A percentile compares a stretch with the other conserved stretches of the same genome.
Evolutionary conservation across 352 stramenopile species (phyloP).

Genomic region (Globisporangium paroecandrum): DNA sequence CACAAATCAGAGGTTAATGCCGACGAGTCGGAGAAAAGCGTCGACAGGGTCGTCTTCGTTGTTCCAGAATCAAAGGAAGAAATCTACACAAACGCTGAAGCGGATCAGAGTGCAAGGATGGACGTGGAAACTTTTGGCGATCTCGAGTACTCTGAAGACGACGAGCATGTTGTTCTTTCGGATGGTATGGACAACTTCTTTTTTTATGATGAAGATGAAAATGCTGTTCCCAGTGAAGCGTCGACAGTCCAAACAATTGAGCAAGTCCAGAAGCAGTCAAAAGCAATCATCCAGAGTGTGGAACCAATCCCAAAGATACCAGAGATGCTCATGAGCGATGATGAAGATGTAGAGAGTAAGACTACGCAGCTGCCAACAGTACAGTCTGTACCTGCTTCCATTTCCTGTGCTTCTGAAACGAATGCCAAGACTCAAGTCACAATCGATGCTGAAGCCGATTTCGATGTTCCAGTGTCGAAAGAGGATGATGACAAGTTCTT

Average conservation of each 20-base stretch:
- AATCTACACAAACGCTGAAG: neutral
- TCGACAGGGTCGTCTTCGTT: too few relatives aligned
- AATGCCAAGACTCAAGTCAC: neutral
- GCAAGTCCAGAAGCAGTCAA: neutral
- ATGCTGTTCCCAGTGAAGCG: neutral
- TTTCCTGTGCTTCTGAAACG: neutral
- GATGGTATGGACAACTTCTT: neutral
- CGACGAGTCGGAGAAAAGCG: neutral
- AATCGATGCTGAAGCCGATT: neutral
- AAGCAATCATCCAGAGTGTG: neutral
- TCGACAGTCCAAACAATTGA: neutral
- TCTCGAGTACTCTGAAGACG: conserved; percentile 5
- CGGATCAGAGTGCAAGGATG: neutral
- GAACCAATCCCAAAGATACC: neutral
- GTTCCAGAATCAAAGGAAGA: neutral
- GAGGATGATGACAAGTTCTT: conserved; percentile 4
- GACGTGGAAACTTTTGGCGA: neutral
- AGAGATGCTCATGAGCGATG: conserved; percentile 28
- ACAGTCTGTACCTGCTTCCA: neutral
- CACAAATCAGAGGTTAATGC: neutral
- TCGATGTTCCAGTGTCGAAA: neutral
- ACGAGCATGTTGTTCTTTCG: conserved; percentile 3
- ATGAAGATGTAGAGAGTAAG: conserved; percentile 13
- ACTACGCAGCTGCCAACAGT: neutral
- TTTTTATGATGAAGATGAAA: neutral